Conservation (phyloP, 1,139 yeast genomes). For the Entelexis paramagnoliae region DNA sequence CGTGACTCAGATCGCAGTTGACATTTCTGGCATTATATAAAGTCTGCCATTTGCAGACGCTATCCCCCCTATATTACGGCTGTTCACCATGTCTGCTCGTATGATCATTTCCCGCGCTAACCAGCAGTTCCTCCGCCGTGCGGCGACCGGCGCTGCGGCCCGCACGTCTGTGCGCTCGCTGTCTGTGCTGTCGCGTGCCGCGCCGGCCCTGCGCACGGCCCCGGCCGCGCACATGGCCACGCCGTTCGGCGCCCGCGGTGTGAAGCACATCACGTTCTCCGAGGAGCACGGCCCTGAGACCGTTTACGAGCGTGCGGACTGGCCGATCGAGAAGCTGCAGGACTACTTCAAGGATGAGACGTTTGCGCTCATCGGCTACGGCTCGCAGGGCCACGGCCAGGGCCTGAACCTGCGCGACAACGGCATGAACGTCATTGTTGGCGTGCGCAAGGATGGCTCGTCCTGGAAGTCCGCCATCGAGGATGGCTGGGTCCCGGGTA, state of each 20-base stretch:
- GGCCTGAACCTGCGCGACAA: conserved; percentile 98
- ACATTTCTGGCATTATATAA: conserved; percentile 4
- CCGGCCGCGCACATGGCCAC: conserved; percentile 23
- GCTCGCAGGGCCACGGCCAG: conserved; percentile 99
- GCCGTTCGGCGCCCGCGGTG: conserved; percentile 50
- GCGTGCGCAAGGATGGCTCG: conserved; percentile 97
- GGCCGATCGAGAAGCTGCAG: conserved; percentile 95
- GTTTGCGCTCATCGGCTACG: conserved; percentile 95
- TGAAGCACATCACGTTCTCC: conserved; percentile 93
- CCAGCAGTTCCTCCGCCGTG: conserved; percentile 28
- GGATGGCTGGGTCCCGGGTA: conserved; percentile 99
- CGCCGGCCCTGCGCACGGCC: conserved; percentile 19
- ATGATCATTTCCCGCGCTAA: conserved; percentile 27
- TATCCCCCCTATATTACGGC: neutral
- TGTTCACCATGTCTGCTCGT: conserved; percentile 27
- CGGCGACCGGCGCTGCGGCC: conserved; percentile 21
- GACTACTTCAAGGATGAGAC: conserved; percentile 98
- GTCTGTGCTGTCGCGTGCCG: conserved; percentile 23
- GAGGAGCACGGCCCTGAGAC: conserved; percentile 54
- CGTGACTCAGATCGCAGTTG: conserved; percentile 7
- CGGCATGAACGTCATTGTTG: conserved; percentile 92
- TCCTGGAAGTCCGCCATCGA: conserved; percentile 99
- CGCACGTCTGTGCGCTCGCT: conserved; percentile 28
- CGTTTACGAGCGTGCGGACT: conserved; percentile 97
- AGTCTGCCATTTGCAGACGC: neutral